A percentile compares a stretch with the other conserved stretches of the same genome.
Conservation (phyloP, 306 rosid genomes). For the Ormosia emarginata region DNA sequence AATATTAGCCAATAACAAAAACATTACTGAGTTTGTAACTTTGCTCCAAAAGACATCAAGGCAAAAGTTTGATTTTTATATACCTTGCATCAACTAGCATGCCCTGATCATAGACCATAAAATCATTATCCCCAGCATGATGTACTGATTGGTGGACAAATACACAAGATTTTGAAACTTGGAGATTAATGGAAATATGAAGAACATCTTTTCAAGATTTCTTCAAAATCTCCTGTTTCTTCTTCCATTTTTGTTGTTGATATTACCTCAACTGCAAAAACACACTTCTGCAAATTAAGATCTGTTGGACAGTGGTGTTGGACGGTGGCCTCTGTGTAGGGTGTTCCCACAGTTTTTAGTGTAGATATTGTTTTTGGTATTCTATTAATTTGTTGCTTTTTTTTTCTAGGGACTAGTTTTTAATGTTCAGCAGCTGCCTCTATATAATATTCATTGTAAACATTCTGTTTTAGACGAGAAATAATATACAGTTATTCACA, state of each 20-base stretch:
- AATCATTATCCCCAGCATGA: conserved; percentile 6
- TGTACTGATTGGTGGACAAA: conserved; percentile 6
- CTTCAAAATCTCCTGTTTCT: conserved; percentile 25
- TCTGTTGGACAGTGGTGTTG: no score
- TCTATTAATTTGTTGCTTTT: no score
- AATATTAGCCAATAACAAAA: not conserved
- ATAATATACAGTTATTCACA: no score
- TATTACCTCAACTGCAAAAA: conserved; percentile 12
- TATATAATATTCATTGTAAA: no score
- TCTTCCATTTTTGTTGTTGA: not conserved
- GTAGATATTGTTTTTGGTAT: no score
- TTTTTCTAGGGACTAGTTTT: no score
- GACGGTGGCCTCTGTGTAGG: no score
- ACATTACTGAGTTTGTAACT: not conserved
- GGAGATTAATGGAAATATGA: conserved; percentile 16
- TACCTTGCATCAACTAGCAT: conserved; percentile 10
- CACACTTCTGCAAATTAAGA: conserved; percentile 4
- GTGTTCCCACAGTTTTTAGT: no score
- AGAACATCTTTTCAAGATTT: conserved; percentile 12
- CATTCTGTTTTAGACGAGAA: no score
- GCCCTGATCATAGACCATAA: not conserved
- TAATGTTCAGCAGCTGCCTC: no score
- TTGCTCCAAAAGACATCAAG: conserved; percentile 2
- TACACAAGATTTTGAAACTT: conserved; percentile 15
- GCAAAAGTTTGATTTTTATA: conserved; percentile 14